Evolutionary conservation across 2,329 filamentous ascomycete species (phyloP).

Genomic region (Emergomyces pasteurianus): DNA sequence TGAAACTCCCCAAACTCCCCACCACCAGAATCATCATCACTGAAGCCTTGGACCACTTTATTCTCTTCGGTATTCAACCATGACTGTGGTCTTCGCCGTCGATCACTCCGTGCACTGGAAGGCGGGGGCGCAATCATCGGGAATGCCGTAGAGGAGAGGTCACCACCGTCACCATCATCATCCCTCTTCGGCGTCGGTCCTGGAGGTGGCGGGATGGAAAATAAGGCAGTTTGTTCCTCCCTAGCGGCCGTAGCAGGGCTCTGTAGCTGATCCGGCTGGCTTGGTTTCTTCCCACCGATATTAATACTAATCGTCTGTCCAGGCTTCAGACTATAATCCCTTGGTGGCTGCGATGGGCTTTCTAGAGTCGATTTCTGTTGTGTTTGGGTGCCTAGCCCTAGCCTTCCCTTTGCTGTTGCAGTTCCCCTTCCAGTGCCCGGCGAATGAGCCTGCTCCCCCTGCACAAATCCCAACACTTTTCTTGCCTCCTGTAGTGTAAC

Average conservation of each 20-base stretch:
- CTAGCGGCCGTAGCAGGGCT: slow-evolving; percentile 12
- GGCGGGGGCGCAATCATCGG: slow-evolving; percentile 55
- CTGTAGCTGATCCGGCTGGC: neutral
- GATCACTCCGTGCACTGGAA: slow-evolving; percentile 42
- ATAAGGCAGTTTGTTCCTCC: slow-evolving; percentile 41
- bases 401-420: slow-evolving; percentile 2
- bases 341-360: slow-evolving; percentile 26
- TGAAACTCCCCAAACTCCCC: slow-evolving; percentile 80
- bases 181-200: slow-evolving; percentile 1
- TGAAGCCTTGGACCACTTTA: slow-evolving; percentile 47
- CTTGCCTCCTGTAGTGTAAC: slow-evolving; percentile 68
- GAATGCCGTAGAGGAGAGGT: slow-evolving; percentile 7
- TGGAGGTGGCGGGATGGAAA: slow-evolving; percentile 61
- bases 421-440: slow-evolving; percentile 9
- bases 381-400: neutral
- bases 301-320: slow-evolving; percentile 81
- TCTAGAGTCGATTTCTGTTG: slow-evolving; percentile 2
- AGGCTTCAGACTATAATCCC: slow-evolving; percentile 76
- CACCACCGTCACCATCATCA: neutral
- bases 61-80: slow-evolving; percentile 37
- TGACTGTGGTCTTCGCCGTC: slow-evolving; percentile 44
- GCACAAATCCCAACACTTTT: slow-evolving; percentile 54
- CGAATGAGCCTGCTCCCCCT: slow-evolving; percentile 13
- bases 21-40: slow-evolving; percentile 78
- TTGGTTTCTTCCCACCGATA: slow-evolving; percentile 42